Evolutionary conservation across 2,329 filamentous ascomycete species (phyloP).

Genomic region (Ascochyta koolunga): DNA sequence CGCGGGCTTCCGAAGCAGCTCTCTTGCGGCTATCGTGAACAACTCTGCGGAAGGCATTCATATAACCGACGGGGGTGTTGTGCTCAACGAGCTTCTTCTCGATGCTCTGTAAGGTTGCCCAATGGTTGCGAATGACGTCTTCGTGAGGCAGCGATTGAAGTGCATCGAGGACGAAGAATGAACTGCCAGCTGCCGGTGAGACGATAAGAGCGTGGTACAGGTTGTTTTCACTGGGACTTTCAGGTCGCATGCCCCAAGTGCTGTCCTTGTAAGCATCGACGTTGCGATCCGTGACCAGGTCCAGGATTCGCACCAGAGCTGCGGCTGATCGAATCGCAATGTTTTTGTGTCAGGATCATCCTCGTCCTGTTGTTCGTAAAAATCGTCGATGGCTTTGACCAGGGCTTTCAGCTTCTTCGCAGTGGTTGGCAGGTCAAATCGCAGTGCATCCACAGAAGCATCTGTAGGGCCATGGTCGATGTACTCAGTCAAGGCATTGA

Average conservation of each 20-base stretch:
- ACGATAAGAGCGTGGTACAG: conserved; percentile 42
- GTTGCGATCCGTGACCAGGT: conserved; percentile 41
- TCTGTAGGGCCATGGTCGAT: conserved; percentile 35
- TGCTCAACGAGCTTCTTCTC: conserved; percentile 32
- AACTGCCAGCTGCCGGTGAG: conserved; percentile 15
- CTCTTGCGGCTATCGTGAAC: conserved; percentile 43
- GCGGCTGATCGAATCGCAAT: conserved; percentile 36
- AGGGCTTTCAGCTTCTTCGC: conserved; percentile 37
- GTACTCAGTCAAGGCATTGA: conserved; percentile 41
- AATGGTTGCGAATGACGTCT: conserved; percentile 39
- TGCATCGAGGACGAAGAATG: conserved; percentile 39
- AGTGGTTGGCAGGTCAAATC: conserved; percentile 37
- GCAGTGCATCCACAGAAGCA: conserved; percentile 26
- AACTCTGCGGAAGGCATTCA: conserved; percentile 34
- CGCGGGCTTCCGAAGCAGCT: conserved; percentile 35
- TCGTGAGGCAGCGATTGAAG: conserved; percentile 38
- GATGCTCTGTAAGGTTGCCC: conserved; percentile 35
- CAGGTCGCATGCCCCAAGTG: conserved; percentile 37
- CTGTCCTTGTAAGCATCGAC: conserved; percentile 40
- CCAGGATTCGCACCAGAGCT: conserved; percentile 41
- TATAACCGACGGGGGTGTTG: conserved; percentile 31
- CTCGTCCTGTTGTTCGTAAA: conserved; percentile 31
- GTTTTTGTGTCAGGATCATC: conserved; percentile 27
- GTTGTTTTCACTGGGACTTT: conserved; percentile 38
- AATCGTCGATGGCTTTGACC: conserved; percentile 37